A percentile compares a stretch with the other conserved stretches of the same genome.
These are phyloP conservation scores for Populus davidiana DNA, from an alignment of 345 rosid genomes.

Conservation along the genomic window DNA sequence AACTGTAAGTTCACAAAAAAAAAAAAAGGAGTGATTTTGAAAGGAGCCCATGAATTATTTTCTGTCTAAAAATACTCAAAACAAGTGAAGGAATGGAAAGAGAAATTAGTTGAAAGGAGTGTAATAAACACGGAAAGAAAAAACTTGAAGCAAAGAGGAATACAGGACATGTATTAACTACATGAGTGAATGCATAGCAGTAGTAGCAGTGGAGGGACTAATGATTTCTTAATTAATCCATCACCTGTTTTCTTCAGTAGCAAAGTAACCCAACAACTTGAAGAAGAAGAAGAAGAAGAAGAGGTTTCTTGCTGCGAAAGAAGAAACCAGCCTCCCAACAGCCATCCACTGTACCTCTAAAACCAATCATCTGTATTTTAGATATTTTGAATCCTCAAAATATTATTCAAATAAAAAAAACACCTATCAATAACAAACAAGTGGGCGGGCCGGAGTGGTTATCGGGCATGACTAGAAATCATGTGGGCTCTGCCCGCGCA, in stretches of 20 bases:
- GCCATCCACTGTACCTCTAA: not conserved
- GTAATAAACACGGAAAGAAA: not conserved
- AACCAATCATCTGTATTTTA: not conserved
- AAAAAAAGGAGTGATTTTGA: not conserved
- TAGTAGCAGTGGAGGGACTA: not conserved
- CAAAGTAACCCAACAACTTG: not conserved
- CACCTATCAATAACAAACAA: rapidly evolving
- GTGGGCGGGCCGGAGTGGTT: slow-evolving; percentile 96
- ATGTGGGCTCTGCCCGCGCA: slow-evolving; percentile 94
- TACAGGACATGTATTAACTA: not conserved
- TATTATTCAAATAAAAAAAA: rapidly evolving
- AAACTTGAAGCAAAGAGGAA: not conserved
- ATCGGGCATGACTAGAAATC: slow-evolving; percentile 97
- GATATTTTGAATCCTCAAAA: no score
- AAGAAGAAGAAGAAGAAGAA: not conserved
- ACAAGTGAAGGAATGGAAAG: not conserved
- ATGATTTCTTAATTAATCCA: not conserved
- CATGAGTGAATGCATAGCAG: not conserved
- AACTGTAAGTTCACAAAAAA: not conserved
- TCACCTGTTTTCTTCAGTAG: not conserved
- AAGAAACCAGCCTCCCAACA: not conserved
- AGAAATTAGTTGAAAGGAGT: not conserved
- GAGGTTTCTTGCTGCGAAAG: not conserved
- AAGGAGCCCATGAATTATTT: not conserved
- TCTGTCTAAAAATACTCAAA: not conserved